Evolutionary conservation across 768 basidiomycete genomes (phyloP).

Genomic region (Amanita fuliginea): DNA sequence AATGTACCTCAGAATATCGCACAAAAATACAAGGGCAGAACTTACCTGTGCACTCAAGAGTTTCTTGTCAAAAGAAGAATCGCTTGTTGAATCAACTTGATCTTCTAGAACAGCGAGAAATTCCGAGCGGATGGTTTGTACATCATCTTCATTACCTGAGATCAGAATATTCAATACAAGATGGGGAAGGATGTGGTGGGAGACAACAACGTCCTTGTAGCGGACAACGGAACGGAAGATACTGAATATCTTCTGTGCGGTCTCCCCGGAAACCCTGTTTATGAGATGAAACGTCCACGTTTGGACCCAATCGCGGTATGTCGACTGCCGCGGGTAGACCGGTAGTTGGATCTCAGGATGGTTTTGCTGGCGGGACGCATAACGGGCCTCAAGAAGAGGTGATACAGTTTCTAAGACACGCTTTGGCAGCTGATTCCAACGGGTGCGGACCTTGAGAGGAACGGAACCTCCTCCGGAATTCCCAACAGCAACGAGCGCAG

Average conservation of each 20-base stretch:
- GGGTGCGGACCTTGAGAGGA: slow-evolving; percentile 52
- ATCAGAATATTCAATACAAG: slow-evolving; percentile 79
- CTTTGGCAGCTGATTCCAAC: slow-evolving; percentile 76
- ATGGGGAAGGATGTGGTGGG: slow-evolving; percentile 84
- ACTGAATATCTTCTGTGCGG: slow-evolving; percentile 61
- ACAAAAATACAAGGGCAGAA: background rate
- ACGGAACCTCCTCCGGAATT: slow-evolving; percentile 33
- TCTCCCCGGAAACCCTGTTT: slow-evolving; percentile 40
- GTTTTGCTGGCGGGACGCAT: slow-evolving; percentile 36
- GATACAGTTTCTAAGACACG: slow-evolving; percentile 79
- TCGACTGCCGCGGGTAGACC: slow-evolving; percentile 64
- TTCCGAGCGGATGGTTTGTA: slow-evolving; percentile 59
- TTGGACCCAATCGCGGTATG: slow-evolving; percentile 96
- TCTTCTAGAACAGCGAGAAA: slow-evolving; percentile 77
- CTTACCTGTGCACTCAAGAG: slow-evolving; percentile 88
- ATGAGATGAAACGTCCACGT: slow-evolving; percentile 81
- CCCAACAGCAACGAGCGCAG: slow-evolving; percentile 53
- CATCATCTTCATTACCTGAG: slow-evolving; percentile 55
- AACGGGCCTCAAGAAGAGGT: slow-evolving; percentile 68
- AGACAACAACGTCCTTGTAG: slow-evolving; percentile 90
- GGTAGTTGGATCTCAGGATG: slow-evolving; percentile 43
- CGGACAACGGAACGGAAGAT: slow-evolving; percentile 70
- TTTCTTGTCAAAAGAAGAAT: slow-evolving; percentile 65
- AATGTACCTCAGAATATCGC: background rate
- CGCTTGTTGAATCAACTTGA: slow-evolving; percentile 57